Conservation (phyloP, 1,284 basidiomycete species). For the Mixia osmundae region DNA sequence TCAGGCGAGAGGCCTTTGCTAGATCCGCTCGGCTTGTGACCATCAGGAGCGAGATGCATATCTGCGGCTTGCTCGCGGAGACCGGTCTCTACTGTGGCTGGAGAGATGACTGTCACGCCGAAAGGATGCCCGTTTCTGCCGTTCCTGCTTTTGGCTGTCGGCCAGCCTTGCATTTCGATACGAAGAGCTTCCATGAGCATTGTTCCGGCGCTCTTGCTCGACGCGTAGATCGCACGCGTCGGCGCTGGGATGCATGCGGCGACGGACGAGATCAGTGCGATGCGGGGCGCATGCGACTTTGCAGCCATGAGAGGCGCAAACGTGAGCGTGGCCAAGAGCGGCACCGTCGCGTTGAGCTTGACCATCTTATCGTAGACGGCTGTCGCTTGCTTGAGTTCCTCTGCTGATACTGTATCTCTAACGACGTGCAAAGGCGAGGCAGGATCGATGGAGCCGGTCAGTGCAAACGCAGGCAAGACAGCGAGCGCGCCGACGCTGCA, state of each 20-base stretch:
- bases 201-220: slow-evolving; percentile 5
- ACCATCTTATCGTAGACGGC: neutral
- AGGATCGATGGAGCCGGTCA: neutral
- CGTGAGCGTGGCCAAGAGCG: slow-evolving; percentile 4
- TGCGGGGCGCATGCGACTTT: neutral
- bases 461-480: neutral
- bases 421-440: neutral
- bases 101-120: too few species aligned
- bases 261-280: slow-evolving; percentile 4
- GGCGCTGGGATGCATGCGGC: slow-evolving; percentile 7
- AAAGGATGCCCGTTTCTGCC: too few species aligned
- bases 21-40: too few species aligned
- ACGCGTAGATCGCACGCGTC: slow-evolving; percentile 8
- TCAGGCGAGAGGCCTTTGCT: too few species aligned
- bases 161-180: slow-evolving; percentile 6
- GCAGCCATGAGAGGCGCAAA: slow-evolving; percentile 1
- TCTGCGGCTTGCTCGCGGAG: too few species aligned
- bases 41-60: too few species aligned
- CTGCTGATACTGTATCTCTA: neutral
- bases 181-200: slow-evolving; percentile 4
- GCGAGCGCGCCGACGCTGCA: slow-evolving; percentile 2
- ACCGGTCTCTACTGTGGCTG: too few species aligned
- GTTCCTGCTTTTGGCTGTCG: too few species aligned
- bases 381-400: neutral
- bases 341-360: neutral